Evolutionary conservation across 2,329 filamentous ascomycete genomes (phyloP), one percentile per base, ranked within the genome.

Genomic region (Aspergillus hiratsukae): DNA sequence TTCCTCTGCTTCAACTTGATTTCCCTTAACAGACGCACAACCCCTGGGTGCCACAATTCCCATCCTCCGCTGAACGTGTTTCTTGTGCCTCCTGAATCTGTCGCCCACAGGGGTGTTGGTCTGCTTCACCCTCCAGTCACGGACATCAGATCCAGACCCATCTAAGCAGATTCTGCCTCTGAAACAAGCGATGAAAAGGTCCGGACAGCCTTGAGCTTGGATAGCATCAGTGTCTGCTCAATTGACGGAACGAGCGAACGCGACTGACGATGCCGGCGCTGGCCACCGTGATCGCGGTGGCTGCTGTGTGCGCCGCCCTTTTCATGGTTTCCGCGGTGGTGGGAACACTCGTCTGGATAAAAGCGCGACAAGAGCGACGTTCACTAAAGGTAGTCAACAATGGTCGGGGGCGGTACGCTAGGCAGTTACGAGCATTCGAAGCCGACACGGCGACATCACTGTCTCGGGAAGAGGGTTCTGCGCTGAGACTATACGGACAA

Each of bases 311-410:
- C 55, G 69, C 69, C 28, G 69, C 66, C 50, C 56, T 73, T 27
- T 70, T 73, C 52, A 62, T 74, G 43, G 67, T 72, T 27, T 59
- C 62, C 31, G 66, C 64, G n/a, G 66, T 69, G 28, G 65, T 71
- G 10, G 64, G 61, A 6, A 67, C 72, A 27, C 62, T 73, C 7
- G 63, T 72, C 25, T 74, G 71, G 72, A 60, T 73, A 31, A 67
- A 70, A 56, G 61, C 69, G 27, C 69, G 72, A 54, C 71, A 72
- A 53, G 66, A 72, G 21, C 66, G 70, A 10, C 65, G 68, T 55
- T 66, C 67, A 23, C 55, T 69, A 49, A 61, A 62, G 19, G 53
- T 71, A 25, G 59, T 66, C 10, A 59, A 66, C 8, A 57, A 66
- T 21, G 61, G 61, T 6, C 60, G 65, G 14, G 64, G 67, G 17